phyloP scores from a whole-genome alignment of 2,329 filamentous ascomycete species.

The Aschersonia sp. region DNA sequence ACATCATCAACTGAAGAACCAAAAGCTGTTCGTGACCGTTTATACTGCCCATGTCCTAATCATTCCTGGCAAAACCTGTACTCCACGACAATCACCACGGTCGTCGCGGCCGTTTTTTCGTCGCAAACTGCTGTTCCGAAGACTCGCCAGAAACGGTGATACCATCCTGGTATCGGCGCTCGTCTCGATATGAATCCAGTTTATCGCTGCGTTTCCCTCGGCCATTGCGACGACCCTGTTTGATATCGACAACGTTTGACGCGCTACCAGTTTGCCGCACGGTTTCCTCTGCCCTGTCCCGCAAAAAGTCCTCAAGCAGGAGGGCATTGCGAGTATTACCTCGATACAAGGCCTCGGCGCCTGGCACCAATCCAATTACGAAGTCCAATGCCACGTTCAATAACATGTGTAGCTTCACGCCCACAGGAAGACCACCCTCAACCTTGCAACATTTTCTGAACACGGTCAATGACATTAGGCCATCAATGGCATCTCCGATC shows the following conservation, averaged over 20 bases:
- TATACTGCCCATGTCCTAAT: too few species aligned
- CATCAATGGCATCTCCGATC: slow-evolving; percentile 61
- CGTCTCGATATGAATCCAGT: background rate
- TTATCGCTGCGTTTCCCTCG: slow-evolving; percentile 22
- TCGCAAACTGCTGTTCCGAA: background rate
- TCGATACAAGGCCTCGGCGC: slow-evolving; percentile 57
- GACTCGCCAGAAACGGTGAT: background rate
- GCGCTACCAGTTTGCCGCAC: slow-evolving; percentile 28
- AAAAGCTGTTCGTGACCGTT: too few species aligned
- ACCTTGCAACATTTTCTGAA: slow-evolving; percentile 57
- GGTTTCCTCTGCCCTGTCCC: slow-evolving; percentile 49
- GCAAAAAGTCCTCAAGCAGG: slow-evolving; percentile 51
- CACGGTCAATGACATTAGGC: slow-evolving; percentile 60
- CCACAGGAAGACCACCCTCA: slow-evolving; percentile 56
- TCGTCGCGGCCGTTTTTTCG: background rate
- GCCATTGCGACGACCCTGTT: slow-evolving; percentile 36
- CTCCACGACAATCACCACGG: background rate
- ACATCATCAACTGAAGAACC: too few species aligned
- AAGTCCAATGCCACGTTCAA: slow-evolving; percentile 68
- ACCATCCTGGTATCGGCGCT: background rate
- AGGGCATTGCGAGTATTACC: slow-evolving; percentile 66
- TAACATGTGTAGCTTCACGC: slow-evolving; percentile 56
- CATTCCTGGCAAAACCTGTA: background rate
- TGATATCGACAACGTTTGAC: slow-evolving; percentile 31
- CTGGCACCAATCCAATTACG: slow-evolving; percentile 53